These are phyloP conservation scores for Orbilia oligospora DNA, from an alignment of 2,329 filamentous ascomycete genomes.

Conservation along the genomic window DNA sequence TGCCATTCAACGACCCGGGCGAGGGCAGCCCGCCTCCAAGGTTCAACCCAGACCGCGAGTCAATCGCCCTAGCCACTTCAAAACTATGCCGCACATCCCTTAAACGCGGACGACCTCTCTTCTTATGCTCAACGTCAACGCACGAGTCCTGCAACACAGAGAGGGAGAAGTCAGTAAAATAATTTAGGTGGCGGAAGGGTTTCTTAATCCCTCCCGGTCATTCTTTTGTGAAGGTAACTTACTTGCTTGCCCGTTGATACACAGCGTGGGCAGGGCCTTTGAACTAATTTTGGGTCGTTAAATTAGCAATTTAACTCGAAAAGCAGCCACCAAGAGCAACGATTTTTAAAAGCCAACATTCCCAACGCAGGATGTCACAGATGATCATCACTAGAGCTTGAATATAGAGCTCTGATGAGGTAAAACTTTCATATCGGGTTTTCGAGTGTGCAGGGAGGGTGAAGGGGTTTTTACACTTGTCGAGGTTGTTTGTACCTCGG, in stretches of 20 bases:
- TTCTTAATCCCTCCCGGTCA: not conserved
- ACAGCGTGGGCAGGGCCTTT: conserved; percentile 83
- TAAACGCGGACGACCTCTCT: conserved; percentile 81
- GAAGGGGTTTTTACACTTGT: not conserved
- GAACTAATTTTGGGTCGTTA: conserved; percentile 70
- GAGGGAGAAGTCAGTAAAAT: conserved; percentile 32
- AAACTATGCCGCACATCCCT: conserved; percentile 76
- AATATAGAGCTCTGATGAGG: conserved; percentile 41
- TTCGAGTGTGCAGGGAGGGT: not conserved
- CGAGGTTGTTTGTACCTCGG: conserved; percentile 23
- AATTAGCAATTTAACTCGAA: conserved; percentile 37
- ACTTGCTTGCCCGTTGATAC: conserved; percentile 80
- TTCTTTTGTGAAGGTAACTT: conserved; percentile 63
- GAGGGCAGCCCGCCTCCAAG: conserved; percentile 54
- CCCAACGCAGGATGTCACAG: conserved; percentile 44
- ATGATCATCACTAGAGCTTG: conserved; percentile 32
- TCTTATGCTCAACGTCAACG: conserved; percentile 88
- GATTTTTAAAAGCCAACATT: conserved; percentile 45
- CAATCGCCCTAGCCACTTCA: conserved; percentile 65
- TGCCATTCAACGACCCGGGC: conserved; percentile 53
- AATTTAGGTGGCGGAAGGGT: not conserved
- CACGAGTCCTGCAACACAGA: conserved; percentile 76
- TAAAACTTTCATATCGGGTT: conserved; percentile 11
- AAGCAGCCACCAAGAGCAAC: conserved; percentile 45
- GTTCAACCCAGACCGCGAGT: conserved; percentile 59